These are phyloP conservation scores for Salix suchowensis DNA, from an alignment of 345 rosid species.

Conservation along the genomic window DNA sequence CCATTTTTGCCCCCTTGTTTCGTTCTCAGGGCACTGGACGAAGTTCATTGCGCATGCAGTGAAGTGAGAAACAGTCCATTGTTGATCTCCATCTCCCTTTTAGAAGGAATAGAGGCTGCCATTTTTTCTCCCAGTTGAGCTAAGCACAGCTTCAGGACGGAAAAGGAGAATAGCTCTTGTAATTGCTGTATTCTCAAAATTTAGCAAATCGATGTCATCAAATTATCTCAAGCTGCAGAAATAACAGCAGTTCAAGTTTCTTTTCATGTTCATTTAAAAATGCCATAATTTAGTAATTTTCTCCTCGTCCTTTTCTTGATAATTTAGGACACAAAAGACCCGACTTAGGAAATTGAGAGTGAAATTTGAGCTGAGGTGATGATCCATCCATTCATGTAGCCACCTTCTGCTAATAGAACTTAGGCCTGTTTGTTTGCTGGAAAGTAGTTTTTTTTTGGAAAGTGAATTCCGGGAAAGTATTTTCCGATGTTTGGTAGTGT, in stretches of 20 bases:
- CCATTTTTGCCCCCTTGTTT: background rate
- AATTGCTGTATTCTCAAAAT: slow-evolving; percentile 10
- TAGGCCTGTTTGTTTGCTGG: too few species aligned
- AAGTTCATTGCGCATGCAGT: background rate
- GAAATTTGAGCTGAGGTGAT: too few species aligned
- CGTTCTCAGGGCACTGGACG: slow-evolving; percentile 2
- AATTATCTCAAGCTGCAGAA: slow-evolving; percentile 18
- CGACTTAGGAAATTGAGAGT: background rate
- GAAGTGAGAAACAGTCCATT: slow-evolving; percentile 10
- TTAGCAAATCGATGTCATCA: slow-evolving; percentile 1
- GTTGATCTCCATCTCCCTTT: slow-evolving; percentile 9
- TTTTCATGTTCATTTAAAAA: background rate
- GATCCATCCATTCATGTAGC: too few species aligned
- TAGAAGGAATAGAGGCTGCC: background rate
- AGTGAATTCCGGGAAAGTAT: too few species aligned
- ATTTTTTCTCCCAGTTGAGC: slow-evolving; percentile 7
- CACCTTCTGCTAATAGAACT: background rate
- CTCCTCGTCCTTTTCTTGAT: background rate
- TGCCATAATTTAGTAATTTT: background rate
- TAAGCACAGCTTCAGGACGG: slow-evolving; percentile 12
- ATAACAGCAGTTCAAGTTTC: background rate
- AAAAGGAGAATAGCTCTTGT: slow-evolving; percentile 1
- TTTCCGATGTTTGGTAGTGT: too few species aligned
- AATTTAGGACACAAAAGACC: background rate
- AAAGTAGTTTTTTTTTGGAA: too few species aligned